These are phyloP conservation scores for Canavalia gladiata DNA, from an alignment of 306 rosid genomes.

Conservation along the genomic window DNA sequence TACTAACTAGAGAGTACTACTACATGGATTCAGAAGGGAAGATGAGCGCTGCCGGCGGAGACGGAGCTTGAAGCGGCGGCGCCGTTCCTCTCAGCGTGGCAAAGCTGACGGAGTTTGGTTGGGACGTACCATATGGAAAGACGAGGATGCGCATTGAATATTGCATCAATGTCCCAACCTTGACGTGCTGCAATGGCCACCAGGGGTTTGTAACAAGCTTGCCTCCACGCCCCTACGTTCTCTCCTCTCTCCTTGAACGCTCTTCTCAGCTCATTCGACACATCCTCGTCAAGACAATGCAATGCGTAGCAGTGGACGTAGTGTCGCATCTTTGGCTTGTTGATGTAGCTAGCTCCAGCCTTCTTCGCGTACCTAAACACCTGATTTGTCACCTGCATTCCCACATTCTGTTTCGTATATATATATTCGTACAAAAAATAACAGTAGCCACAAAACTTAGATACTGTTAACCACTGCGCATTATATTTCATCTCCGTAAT, in stretches of 20 bases:
- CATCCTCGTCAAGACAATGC: conserved; percentile 86
- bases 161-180: conserved; percentile 96
- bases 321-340: conserved; percentile 99
- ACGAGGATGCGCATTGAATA: conserved; percentile 82
- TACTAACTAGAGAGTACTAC: too few relatives aligned
- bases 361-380: conserved; percentile 89
- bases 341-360: conserved; percentile 92
- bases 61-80: conserved; percentile 71
- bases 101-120: conserved; percentile 93
- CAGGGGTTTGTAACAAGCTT: conserved; percentile 85
- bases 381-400: conserved; percentile 82
- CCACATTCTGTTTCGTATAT: background rate
- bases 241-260: conserved; percentile 83
- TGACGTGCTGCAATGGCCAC: conserved; percentile 79
- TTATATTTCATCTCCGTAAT: too few relatives aligned
- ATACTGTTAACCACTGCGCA: too few relatives aligned
- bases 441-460: background rate
- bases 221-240: conserved; percentile 92
- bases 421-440: background rate
- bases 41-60: conserved; percentile 51
- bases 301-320: conserved; percentile 95
- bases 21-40: conserved; percentile 51
- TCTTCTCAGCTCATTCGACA: conserved; percentile 72
- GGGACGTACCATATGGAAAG: conserved; percentile 95
- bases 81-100: conserved; percentile 78